Evolutionary conservation across 176 grass and related monocot species (phyloP).

Genomic region (Thalia dealbata): DNA sequence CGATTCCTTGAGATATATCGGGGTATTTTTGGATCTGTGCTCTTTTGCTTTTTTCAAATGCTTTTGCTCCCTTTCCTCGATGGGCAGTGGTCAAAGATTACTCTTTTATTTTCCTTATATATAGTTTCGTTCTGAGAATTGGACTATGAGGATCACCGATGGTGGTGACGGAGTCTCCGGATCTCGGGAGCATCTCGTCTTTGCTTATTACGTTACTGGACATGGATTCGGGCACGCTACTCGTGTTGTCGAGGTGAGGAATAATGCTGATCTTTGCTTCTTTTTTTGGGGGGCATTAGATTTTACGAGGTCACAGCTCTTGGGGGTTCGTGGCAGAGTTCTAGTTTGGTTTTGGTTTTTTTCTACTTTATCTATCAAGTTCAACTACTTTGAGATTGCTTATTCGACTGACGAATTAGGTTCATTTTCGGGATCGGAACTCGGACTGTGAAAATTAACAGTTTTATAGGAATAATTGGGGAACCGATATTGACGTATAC

Average conservation of each 20-base stretch:
- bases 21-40: too few relatives aligned
- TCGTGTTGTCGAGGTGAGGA: conserved; percentile 62
- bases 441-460: too few relatives aligned
- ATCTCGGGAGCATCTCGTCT: conserved; percentile 41
- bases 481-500: too few relatives aligned
- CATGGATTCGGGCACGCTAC: conserved; percentile 97
- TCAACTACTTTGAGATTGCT: too few relatives aligned
- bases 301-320: not conserved
- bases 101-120: not conserved
- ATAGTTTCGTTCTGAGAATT: not conserved
- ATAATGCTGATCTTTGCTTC: not conserved
- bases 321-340: not conserved
- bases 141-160: conserved; percentile 30
- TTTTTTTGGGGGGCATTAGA: not conserved
- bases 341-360: not conserved
- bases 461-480: too few relatives aligned
- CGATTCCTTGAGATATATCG: not conserved
- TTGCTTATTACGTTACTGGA: conserved; percentile 93
- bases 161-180: conserved; percentile 20
- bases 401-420: too few relatives aligned
- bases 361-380: not conserved
- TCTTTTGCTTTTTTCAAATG: not conserved
- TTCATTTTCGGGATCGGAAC: too few relatives aligned
- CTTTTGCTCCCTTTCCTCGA: not conserved
- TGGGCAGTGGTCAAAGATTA: not conserved